phyloP scores from a whole-genome alignment of 768 basidiomycete genomes.

The Lactarius evosmus region DNA sequence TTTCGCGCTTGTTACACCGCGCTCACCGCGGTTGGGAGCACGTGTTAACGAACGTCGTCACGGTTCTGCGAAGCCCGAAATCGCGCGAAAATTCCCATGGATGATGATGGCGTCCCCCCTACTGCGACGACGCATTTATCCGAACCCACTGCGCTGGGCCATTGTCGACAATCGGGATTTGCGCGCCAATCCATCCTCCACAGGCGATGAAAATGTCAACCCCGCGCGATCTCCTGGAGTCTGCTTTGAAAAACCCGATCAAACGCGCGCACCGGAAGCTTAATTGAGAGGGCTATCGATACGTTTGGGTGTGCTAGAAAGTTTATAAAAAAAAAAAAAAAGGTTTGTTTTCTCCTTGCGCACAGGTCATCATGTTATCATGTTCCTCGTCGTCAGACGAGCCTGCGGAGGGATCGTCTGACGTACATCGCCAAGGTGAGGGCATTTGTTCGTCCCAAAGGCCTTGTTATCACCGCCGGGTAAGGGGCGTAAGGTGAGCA shows the following conservation, averaged over 20 bases:
- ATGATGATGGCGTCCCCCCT: neutral
- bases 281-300: neutral
- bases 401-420: neutral
- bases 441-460: neutral
- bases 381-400: neutral
- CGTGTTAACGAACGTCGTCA: constrained; percentile 1
- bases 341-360: constrained; percentile 7
- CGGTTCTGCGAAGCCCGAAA: constrained; percentile 12
- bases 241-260: constrained; percentile 8
- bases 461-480: neutral
- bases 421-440: constrained; percentile 9
- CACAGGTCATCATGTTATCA: neutral
- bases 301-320: constrained; percentile 6
- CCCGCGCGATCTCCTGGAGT: neutral
- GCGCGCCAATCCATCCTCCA: neutral
- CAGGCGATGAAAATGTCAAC: constrained; percentile 4
- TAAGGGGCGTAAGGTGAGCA: neutral
- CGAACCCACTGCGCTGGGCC: constrained; percentile 7
- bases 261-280: constrained; percentile 5
- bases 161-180: constrained; percentile 1
- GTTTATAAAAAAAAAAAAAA: constrained; percentile 3
- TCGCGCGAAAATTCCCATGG: constrained; percentile 16
- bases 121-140: constrained; percentile 6
- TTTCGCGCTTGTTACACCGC: constrained; percentile 8
- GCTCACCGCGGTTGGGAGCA: constrained; percentile 18